Conservation (phyloP, 345 rosid genomes). For the Ceriops decandra region DNA sequence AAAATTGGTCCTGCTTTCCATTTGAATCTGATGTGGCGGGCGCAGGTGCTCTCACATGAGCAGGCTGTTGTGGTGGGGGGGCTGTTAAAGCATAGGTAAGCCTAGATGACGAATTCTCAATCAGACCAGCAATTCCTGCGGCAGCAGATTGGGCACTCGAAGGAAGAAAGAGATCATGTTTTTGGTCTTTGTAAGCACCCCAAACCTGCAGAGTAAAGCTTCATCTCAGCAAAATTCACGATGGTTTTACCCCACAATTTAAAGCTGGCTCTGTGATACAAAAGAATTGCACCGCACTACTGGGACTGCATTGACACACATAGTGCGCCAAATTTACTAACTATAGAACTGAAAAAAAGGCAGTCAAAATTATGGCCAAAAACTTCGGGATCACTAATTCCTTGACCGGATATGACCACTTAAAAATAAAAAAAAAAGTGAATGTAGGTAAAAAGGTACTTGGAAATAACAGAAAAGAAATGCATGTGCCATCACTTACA, state of each 20-base stretch:
- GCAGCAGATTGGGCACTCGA: constrained; percentile 88
- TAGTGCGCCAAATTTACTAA: no score
- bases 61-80: constrained; percentile 52
- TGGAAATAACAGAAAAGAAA: background rate
- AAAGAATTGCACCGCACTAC: no score
- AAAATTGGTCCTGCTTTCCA: constrained; percentile 34
- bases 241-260: background rate
- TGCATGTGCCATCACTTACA: constrained; percentile 45
- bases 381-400: background rate
- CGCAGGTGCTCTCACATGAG: constrained; percentile 32
- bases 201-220: constrained; percentile 56
- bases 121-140: constrained; percentile 95
- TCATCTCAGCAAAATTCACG: background rate
- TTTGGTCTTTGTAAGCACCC: constrained; percentile 97
- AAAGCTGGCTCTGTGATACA: no score
- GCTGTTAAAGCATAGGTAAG: constrained; percentile 84
- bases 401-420: background rate
- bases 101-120: constrained; percentile 74
- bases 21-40: constrained; percentile 28
- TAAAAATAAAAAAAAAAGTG: no score
- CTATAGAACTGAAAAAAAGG: no score
- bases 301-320: no score
- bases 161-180: constrained; percentile 94
- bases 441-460: no score
- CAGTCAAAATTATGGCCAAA: background rate